These are phyloP conservation scores for Penicillium riverlandense DNA, from an alignment of 495 filamentous ascomycete species.

Conservation along the genomic window DNA sequence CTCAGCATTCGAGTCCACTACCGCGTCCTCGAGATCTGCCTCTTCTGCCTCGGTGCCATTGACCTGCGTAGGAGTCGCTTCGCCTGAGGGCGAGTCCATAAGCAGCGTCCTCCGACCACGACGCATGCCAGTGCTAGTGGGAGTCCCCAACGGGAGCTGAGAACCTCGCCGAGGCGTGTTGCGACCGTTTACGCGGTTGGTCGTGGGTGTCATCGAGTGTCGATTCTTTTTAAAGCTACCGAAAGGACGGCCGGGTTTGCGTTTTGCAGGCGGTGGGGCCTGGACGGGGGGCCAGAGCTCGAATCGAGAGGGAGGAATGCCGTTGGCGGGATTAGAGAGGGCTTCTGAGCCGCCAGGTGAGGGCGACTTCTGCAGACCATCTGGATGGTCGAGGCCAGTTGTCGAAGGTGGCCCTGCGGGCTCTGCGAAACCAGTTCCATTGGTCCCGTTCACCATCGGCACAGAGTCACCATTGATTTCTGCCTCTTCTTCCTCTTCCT, in stretches of 20 bases:
- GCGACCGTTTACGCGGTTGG: conserved; percentile 27
- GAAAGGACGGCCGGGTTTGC: conserved; percentile 42
- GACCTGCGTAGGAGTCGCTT: conserved; percentile 9
- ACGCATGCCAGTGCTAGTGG: conserved; percentile 20
- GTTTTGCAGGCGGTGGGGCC: conserved; percentile 34
- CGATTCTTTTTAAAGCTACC: conserved; percentile 12
- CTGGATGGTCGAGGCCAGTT: conserved; percentile 18
- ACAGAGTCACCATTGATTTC: conserved; percentile 22
- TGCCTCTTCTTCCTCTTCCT: conserved; percentile 43
- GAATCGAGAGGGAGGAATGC: conserved; percentile 72
- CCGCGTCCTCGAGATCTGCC: too few relatives aligned
- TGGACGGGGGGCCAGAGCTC: conserved; percentile 80
- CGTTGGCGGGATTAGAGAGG: conserved; percentile 24
- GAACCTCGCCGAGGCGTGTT: conserved; percentile 31
- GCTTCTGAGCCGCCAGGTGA: conserved; percentile 1
- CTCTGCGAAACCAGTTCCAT: conserved; percentile 15
- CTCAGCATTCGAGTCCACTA: too few relatives aligned
- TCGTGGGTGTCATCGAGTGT: conserved; percentile 22
- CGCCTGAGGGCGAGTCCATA: conserved; percentile 23
- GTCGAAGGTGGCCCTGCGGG: conserved; percentile 36
- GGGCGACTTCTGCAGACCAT: conserved; percentile 21
- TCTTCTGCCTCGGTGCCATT: conserved; percentile 13
- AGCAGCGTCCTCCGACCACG: conserved; percentile 33
- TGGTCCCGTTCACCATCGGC: conserved; percentile 3
- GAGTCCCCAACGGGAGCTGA: conserved; percentile 20